Percentiles rank a stretch among this genome's conserved stretches.
Evolutionary conservation across 163 green algal genomes (phyloP).

Genomic region (Coccomyxa subellipsoidea): DNA sequence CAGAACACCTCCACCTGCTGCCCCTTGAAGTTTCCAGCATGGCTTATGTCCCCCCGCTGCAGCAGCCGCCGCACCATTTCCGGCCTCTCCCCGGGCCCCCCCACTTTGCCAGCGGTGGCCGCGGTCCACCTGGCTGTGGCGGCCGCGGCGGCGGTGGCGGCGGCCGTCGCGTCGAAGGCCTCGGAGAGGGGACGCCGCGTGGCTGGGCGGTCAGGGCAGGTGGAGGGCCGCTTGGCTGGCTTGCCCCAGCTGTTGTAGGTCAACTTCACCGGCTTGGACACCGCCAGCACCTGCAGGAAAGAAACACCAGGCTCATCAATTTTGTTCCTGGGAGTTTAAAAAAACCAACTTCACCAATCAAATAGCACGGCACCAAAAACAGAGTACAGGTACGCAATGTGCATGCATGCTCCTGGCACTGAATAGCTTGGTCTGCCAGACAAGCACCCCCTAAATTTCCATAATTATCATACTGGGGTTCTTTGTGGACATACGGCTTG

Average conservation of each 20-base stretch:
- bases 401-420: no score
- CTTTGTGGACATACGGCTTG: no score
- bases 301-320: no score
- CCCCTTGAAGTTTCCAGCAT: background rate
- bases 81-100: background rate
- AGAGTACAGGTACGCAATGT: no score
- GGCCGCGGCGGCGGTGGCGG: background rate
- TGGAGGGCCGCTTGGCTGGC: background rate
- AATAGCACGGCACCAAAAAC: no score
- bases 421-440: no score
- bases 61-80: conserved; percentile 7
- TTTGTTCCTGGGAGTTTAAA: no score
- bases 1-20: conserved; percentile 28
- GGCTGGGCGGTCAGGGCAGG: background rate
- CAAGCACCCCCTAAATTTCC: no score
- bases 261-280: conserved; percentile 8
- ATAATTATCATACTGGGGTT: no score
- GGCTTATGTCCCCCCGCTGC: background rate
- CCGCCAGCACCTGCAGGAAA: background rate
- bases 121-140: background rate
- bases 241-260: conserved; percentile 9
- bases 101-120: background rate
- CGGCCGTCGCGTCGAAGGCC: background rate
- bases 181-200: background rate
- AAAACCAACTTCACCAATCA: no score